Evolutionary conservation across 768 basidiomycete species (phyloP), one percentile per base, ranked within the genome.

Genomic region (Boletus vermiculosoides): DNA sequence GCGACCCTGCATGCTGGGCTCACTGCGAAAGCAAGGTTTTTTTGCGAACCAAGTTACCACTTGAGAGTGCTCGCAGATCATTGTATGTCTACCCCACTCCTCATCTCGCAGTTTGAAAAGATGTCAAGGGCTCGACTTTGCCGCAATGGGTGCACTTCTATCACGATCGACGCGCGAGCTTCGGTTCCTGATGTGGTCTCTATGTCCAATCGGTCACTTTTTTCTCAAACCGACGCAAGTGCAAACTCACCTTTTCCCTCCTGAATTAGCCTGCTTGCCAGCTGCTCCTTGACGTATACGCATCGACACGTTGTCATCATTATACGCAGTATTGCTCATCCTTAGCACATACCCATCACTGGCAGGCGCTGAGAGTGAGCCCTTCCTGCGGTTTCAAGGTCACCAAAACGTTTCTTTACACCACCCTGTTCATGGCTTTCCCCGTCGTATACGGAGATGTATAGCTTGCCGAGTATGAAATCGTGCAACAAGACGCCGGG

Each of bases 101-200:
- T 52, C 57, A 45, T 55, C 53, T 60, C 59, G 52, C 54, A 46
- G 47, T 54, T 54, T 56, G 57, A 44, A 63, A 59, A 56, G 48
- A 39, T 55, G 62, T 56, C 54, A 62, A 66, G 61, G 68, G 68
- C 58, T 69, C 28, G 5, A 23, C 44, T 55, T 50, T 60, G 23
- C 67, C 63, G 31, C 55, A 67, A 62, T 37, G 13, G 54, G 59
- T 33, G 33, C 12, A 41, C 61, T 70, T 65, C 64, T 67, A 56
- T 51, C 50, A 50, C 55, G 68, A 69, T 69, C 68, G 60, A 64
- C 64, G 51, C 46, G 45, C 45, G 63, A 68, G 59, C 60, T 68
- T 63, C 61, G 58, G 63, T 69, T 61, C 69, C 61, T 62, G 60
- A 66, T 61, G 45, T 53, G 40, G 58, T 34, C 48, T 45, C 68